Conservation (phyloP, 164 flowering plant species). For the Buxus sempervirens region DNA sequence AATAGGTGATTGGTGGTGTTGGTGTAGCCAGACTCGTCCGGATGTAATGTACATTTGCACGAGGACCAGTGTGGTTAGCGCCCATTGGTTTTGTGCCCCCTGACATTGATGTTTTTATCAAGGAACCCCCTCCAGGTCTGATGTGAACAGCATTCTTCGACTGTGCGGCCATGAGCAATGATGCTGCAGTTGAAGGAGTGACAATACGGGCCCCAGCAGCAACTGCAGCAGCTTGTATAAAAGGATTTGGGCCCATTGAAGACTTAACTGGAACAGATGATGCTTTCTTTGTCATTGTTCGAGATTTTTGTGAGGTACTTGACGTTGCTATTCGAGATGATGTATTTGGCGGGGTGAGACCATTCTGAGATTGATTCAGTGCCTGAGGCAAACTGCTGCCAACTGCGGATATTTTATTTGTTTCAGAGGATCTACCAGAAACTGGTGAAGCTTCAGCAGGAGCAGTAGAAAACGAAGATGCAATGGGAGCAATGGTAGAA, state of each 20-base stretch:
- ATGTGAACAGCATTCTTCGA: conserved; percentile 61
- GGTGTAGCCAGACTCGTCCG: conserved; percentile 30
- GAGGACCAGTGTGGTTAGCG: conserved; percentile 21
- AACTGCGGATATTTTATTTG: conserved; percentile 1
- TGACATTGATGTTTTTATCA: conserved; percentile 35
- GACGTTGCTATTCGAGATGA: conserved; percentile 21
- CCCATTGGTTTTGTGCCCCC: conserved; percentile 26
- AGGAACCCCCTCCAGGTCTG: conserved; percentile 43
- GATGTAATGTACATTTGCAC: conserved; percentile 45
- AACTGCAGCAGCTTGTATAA: conserved; percentile 76
- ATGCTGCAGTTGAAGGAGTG: conserved; percentile 59
- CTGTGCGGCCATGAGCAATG: conserved; percentile 62
- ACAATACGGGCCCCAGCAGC: conserved; percentile 95
- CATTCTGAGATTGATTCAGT: conserved; percentile 26
- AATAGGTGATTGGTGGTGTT: conserved; percentile 20
- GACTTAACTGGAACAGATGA: conserved; percentile 25
- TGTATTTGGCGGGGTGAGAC: conserved; percentile 8
- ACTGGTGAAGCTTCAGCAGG: conserved; percentile 20
- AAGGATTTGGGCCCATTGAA: conserved; percentile 31
- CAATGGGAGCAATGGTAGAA: conserved; percentile 10
- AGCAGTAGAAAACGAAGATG: conserved; percentile 20
- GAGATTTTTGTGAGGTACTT: conserved; percentile 22
- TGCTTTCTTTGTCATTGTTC: conserved; percentile 21
- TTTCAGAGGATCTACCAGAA: conserved; percentile 5
- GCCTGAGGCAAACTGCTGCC: conserved; percentile 17